phyloP scores from a whole-genome alignment of 495 filamentous ascomycete genomes.

The Delitschia confertaspora region DNA sequence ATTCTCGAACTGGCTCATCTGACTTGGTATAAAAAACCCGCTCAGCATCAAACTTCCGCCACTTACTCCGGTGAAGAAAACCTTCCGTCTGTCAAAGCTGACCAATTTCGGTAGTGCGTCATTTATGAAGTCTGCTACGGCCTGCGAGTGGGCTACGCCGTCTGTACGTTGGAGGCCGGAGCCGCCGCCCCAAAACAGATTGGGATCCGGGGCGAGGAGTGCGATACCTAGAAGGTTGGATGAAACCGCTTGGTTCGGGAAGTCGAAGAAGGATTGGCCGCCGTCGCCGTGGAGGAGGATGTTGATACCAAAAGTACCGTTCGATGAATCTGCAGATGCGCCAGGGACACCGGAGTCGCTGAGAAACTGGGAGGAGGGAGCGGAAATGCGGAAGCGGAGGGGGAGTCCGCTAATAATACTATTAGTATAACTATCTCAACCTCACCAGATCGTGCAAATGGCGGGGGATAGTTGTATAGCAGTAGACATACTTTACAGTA shows the following conservation, averaged over 20 bases:
- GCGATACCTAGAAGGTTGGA: conserved; percentile 41
- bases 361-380: conserved; percentile 41
- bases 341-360: conserved; percentile 36
- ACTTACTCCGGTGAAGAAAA: conserved; percentile 43
- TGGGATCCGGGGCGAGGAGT: conserved; percentile 41
- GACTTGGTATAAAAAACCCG: conserved; percentile 44
- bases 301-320: conserved; percentile 38
- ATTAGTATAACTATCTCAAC: conserved; percentile 2
- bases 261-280: conserved; percentile 50
- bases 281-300: conserved; percentile 47
- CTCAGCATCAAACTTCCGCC: conserved; percentile 40
- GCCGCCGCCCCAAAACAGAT: conserved; percentile 46
- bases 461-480: background rate
- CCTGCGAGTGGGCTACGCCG: conserved; percentile 42
- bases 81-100: conserved; percentile 37
- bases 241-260: conserved; percentile 45
- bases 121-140: conserved; percentile 39
- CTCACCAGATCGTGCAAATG: too few species aligned
- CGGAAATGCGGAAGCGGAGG: conserved; percentile 42
- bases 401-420: conserved; percentile 34
- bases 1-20: conserved; percentile 38
- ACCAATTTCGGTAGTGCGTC: conserved; percentile 38
- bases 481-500: conserved; percentile 37
- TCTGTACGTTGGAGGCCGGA: conserved; percentile 40
- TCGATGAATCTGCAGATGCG: conserved; percentile 28